Evolutionary conservation across 495 filamentous ascomycete species (phyloP), one percentile per base, ranked within the genome.

Genomic region (Lepraria neglecta): DNA sequence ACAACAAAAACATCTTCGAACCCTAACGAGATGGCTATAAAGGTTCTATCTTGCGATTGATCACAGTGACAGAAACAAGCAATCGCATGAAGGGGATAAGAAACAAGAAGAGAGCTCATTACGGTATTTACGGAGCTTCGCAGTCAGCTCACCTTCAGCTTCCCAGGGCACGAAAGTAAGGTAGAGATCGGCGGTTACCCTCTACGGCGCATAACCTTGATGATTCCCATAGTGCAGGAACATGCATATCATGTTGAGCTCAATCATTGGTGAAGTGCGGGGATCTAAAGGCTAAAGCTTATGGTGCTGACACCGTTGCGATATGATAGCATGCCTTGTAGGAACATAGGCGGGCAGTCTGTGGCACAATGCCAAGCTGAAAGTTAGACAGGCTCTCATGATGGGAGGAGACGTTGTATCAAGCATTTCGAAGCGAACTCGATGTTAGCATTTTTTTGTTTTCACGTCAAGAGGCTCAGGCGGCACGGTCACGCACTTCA

Each of bases 321-420:
- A 24, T 21, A 10, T 19, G 10, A 27, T 6, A n/a, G n/a, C n/a
- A n/a, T n/a, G n/a, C n/a, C 44, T 46, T 46, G n/a, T 21, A 19
- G n/a, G 24, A 14, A 5, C 15, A 15, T 4, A 15, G 27, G 21
- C 12, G 19, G 19, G 21, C 10, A 48, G 9, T 3, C 19, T 48
- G 46, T 48, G 46, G 46, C 46, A 48, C 46, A 48, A 24, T 24
- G 27, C 46, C 21, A 15, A 14, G 46, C 46, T 48, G 46, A 48
- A 48, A n/a, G n/a, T n/a, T n/a, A n/a, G n/a, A n/a, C n/a, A n/a
- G n/a, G n/a, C n/a, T n/a, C n/a, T n/a, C n/a, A n/a, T n/a, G n/a
- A n/a, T n/a, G n/a, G n/a, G n/a, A n/a, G n/a, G n/a, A n/a, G n/a
- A n/a, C n/a, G n/a, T n/a, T n/a, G n/a, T n/a, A n/a, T n/a, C n/a